Conservation (phyloP, 106 monocot genomes). For the Apostasia ramifera region DNA sequence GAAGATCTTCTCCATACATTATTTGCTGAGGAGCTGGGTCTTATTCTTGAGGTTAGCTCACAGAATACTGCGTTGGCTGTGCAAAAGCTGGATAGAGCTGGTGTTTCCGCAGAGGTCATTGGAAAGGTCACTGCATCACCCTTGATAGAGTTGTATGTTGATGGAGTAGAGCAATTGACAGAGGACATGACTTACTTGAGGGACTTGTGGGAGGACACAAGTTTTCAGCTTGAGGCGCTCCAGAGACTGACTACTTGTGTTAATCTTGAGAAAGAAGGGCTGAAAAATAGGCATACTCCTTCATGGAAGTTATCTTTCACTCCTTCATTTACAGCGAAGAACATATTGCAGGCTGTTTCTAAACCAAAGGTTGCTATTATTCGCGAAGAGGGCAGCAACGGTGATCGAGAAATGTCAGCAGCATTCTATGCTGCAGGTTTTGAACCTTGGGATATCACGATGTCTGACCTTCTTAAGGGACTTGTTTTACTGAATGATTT, state of each 20-base stretch:
- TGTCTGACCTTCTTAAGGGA: slow-evolving; percentile 75
- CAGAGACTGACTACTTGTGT: slow-evolving; percentile 85
- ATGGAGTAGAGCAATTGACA: slow-evolving; percentile 44
- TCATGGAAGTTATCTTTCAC: slow-evolving; percentile 71
- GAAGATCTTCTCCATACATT: slow-evolving; percentile 36
- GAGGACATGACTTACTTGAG: slow-evolving; percentile 68
- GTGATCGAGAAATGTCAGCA: slow-evolving; percentile 93
- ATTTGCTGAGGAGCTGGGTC: slow-evolving; percentile 90
- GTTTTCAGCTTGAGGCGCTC: slow-evolving; percentile 76
- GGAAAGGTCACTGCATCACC: slow-evolving; percentile 52
- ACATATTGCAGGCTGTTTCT: slow-evolving; percentile 20
- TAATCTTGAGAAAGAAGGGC: slow-evolving; percentile 64
- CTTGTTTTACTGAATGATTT: slow-evolving; percentile 50
- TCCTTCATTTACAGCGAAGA: slow-evolving; percentile 50
- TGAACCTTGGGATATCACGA: slow-evolving; percentile 91
- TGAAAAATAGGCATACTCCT: slow-evolving; percentile 52
- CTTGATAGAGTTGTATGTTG: slow-evolving; percentile 47
- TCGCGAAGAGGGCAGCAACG: slow-evolving; percentile 98
- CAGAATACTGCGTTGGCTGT: slow-evolving; percentile 30
- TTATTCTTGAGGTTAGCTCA: slow-evolving; percentile 59
- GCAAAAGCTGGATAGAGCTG: slow-evolving; percentile 43
- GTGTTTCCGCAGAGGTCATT: slow-evolving; percentile 45
- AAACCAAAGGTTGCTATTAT: slow-evolving; percentile 90
- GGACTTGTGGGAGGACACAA: slow-evolving; percentile 93
- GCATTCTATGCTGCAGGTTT: slow-evolving; percentile 89